Conservation (phyloP, 768 basidiomycete genomes). For the Tricholoma flavovirens region DNA sequence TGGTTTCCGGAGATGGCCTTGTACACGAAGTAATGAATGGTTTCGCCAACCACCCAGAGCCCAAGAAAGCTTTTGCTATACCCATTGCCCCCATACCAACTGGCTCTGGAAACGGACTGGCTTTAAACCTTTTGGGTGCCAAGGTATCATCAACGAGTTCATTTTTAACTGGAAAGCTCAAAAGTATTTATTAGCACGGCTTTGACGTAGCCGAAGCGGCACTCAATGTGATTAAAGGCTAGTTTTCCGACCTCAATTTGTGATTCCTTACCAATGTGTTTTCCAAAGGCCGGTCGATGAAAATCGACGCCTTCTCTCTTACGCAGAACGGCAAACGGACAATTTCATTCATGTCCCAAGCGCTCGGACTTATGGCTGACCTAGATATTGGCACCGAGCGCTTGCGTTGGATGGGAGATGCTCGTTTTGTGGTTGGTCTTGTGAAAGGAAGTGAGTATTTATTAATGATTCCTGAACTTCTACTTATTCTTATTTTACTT, state of each 20-base stretch:
- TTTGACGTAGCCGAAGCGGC: conserved; percentile 67
- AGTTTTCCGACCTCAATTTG: background rate
- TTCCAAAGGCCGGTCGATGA: conserved; percentile 59
- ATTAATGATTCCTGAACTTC: background rate
- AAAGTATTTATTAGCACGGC: conserved; percentile 43
- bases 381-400: conserved; percentile 80
- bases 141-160: conserved; percentile 33
- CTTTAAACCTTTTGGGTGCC: conserved; percentile 68
- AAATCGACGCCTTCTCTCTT: conserved; percentile 74
- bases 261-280: background rate
- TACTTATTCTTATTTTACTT: background rate
- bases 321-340: conserved; percentile 56
- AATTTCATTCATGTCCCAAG: conserved; percentile 81
- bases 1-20: conserved; percentile 81
- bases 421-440: conserved; percentile 70
- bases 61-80: conserved; percentile 53
- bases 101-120: conserved; percentile 75
- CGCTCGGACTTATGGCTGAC: conserved; percentile 81
- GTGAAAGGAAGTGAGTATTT: conserved; percentile 54
- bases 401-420: conserved; percentile 82
- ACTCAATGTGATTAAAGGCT: conserved; percentile 79
- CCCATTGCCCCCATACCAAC: conserved; percentile 78
- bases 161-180: background rate
- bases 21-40: conserved; percentile 84
- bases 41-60: conserved; percentile 58